Conservation (phyloP, 768 basidiomycete species). For the Naganishia onofrii region DNA sequence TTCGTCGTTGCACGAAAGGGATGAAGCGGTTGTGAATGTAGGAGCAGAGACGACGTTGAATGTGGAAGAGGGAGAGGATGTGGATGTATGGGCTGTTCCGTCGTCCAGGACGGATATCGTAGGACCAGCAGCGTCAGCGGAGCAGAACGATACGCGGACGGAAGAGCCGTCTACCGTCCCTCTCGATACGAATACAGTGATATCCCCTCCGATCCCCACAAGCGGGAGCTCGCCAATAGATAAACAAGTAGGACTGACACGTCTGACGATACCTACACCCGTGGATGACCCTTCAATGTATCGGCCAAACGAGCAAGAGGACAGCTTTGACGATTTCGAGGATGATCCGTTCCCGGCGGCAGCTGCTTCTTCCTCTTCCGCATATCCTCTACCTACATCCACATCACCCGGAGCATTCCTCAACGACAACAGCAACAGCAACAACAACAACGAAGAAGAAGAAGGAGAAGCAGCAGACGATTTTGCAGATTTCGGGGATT, state of each 20-base stretch:
- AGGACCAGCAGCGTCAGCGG: too few relatives aligned
- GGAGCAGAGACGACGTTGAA: not conserved
- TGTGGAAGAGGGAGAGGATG: too few relatives aligned
- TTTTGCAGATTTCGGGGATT: conserved; percentile 58
- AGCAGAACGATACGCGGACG: too few relatives aligned
- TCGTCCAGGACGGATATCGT: too few relatives aligned
- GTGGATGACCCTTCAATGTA: not conserved
- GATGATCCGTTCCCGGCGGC: not conserved
- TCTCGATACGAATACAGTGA: too few relatives aligned
- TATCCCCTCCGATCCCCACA: too few relatives aligned
- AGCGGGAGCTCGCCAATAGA: too few relatives aligned
- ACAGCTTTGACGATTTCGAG: not conserved
- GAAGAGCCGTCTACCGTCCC: too few relatives aligned
- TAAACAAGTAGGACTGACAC: not conserved
- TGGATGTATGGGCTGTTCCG: too few relatives aligned
- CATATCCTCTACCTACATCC: not conserved
- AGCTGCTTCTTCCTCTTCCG: not conserved
- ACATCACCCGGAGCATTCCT: not conserved
- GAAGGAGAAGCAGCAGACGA: conserved; percentile 23
- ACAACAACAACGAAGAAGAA: too few relatives aligned
- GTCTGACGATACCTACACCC: not conserved
- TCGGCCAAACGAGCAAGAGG: not conserved
- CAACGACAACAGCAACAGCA: not conserved
- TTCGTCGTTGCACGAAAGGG: not conserved
- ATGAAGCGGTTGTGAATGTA: not conserved